Percentiles rank a stretch among this genome's conserved stretches.
Evolutionary conservation across 441 rosid genomes (phyloP).

Genomic region (Gossypium schwendimanii): DNA sequence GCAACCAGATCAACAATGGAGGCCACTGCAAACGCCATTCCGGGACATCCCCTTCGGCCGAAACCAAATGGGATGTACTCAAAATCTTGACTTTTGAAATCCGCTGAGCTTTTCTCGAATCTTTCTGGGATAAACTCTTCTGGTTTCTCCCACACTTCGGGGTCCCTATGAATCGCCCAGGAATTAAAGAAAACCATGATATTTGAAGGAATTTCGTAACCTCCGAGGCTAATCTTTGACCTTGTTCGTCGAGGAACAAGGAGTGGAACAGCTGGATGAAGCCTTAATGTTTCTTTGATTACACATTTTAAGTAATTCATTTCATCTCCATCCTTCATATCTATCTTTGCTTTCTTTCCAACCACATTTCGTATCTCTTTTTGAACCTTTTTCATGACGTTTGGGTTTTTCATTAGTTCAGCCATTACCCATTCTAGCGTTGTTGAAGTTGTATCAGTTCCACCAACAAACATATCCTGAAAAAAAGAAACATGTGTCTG

Average conservation of each 20-base stretch:
- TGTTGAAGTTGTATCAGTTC: slow-evolving; percentile 34
- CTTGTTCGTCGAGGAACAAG: neutral
- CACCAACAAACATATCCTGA: slow-evolving; percentile 30
- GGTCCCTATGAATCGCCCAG: neutral
- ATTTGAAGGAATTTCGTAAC: neutral
- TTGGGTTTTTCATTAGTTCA: slow-evolving; percentile 29
- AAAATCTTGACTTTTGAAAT: neutral
- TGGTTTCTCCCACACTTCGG: neutral
- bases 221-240: neutral
- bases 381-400: slow-evolving; percentile 28
- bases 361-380: slow-evolving; percentile 27
- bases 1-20: neutral
- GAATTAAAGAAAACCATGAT: neutral
- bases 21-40: neutral
- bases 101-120: neutral
- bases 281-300: slow-evolving; percentile 30
- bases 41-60: neutral
- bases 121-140: slow-evolving; percentile 1
- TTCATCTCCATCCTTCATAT: slow-evolving; percentile 15
- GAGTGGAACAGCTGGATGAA: slow-evolving; percentile 18
- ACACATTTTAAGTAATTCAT: slow-evolving; percentile 27
- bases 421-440: slow-evolving; percentile 32
- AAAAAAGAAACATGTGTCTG: too few species aligned
- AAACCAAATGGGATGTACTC: neutral
- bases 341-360: neutral